phyloP scores from a whole-genome alignment of 148 eudicot species.

The Cornus suecica region DNA sequence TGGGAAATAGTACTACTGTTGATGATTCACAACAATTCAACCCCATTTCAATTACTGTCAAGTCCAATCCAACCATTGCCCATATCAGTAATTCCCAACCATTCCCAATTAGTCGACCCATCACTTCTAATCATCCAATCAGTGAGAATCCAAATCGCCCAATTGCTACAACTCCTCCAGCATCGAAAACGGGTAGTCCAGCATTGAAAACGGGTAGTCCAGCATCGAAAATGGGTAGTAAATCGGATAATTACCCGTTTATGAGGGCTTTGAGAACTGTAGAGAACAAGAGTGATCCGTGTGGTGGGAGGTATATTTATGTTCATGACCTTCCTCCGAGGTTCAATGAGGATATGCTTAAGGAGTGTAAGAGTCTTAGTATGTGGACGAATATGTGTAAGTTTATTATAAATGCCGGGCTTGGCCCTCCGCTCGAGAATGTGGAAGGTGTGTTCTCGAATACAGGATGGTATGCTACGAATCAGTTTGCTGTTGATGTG shows the following conservation, averaged over 20 bases:
- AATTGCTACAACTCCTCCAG: not conserved
- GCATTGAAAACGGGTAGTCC: no score
- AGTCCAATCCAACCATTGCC: not conserved
- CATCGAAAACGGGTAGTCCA: not conserved
- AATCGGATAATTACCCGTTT: constrained; percentile 40
- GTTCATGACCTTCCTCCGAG: constrained; percentile 90
- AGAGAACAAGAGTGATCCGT: constrained; percentile 84
- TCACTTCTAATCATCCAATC: not conserved
- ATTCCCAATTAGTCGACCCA: not conserved
- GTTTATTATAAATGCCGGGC: constrained; percentile 74
- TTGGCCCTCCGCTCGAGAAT: constrained; percentile 91
- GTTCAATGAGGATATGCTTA: constrained; percentile 89
- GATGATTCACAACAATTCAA: constrained; percentile 7
- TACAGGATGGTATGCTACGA: constrained; percentile 91
- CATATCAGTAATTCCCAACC: not conserved
- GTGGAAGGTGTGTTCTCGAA: constrained; percentile 77
- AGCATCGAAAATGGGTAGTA: not conserved
- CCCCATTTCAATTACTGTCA: constrained; percentile 16
- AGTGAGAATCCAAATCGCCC: not conserved
- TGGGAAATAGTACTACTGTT: constrained; percentile 29
- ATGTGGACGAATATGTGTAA: constrained; percentile 96
- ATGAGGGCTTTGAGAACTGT: constrained; percentile 66
- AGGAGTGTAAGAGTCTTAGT: constrained; percentile 75
- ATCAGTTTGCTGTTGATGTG: constrained; percentile 94
- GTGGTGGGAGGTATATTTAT: constrained; percentile 94